Conservation (phyloP, 495 filamentous ascomycete genomes). For the Penicillium cataractarum region DNA sequence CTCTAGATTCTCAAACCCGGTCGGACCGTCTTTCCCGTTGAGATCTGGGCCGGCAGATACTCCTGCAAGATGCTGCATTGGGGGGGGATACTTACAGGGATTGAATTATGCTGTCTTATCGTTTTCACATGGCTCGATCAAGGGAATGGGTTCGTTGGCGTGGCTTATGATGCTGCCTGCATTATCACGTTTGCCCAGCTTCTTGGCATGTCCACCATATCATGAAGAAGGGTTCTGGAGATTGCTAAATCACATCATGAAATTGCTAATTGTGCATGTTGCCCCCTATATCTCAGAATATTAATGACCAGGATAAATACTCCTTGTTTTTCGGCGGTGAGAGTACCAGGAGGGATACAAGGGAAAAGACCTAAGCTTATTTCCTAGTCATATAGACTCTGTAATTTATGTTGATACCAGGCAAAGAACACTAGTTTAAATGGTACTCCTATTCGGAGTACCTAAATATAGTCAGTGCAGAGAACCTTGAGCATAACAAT, state of each 20-base stretch:
- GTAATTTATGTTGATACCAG: too few species aligned
- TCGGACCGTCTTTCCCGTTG: not conserved
- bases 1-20: not conserved
- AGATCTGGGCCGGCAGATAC: conserved; percentile 1
- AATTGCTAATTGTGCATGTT: too few species aligned
- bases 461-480: too few species aligned
- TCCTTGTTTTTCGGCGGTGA: too few species aligned
- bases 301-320: too few species aligned
- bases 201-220: not conserved
- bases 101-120: not conserved
- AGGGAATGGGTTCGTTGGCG: not conserved
- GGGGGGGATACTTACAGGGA: not conserved
- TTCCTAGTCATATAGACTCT: too few species aligned
- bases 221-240: not conserved
- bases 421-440: too few species aligned
- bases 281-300: too few species aligned
- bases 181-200: not conserved
- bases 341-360: too few species aligned
- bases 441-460: too few species aligned
- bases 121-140: not conserved
- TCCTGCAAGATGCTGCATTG: not conserved
- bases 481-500: too few species aligned
- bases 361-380: too few species aligned
- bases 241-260: not conserved
- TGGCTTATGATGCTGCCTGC: not conserved